These are phyloP conservation scores for Schizophyllum amplum DNA, from an alignment of 1,284 basidiomycete species.

Conservation along the genomic window DNA sequence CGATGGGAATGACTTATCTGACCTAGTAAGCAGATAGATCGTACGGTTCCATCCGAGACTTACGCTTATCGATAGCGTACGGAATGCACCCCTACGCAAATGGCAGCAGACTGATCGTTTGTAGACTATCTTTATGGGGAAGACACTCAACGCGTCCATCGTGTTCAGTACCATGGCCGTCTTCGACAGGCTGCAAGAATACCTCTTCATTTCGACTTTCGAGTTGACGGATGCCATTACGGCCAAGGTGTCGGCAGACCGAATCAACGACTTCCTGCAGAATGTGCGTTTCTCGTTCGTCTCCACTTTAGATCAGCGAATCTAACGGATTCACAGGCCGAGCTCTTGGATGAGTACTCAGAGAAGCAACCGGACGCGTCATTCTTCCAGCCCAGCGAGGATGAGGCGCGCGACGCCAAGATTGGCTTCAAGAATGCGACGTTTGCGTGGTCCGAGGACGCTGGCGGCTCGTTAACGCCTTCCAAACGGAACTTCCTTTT, in stretches of 20 bases:
- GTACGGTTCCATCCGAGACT: not conserved
- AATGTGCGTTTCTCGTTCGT: conserved; percentile 13
- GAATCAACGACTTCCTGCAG: conserved; percentile 30
- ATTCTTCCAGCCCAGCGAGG: not conserved
- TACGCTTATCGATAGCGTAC: conserved; percentile 1
- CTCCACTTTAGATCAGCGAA: not conserved
- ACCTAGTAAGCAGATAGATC: conserved; percentile 23
- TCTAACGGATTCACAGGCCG: conserved; percentile 21
- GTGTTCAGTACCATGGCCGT: conserved; percentile 19
- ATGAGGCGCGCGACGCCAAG: not conserved
- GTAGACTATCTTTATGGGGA: conserved; percentile 29
- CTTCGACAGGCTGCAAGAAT: conserved; percentile 15
- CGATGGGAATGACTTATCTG: conserved; percentile 49
- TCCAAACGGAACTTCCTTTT: conserved; percentile 8
- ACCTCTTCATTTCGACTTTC: conserved; percentile 10
- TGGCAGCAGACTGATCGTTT: not conserved
- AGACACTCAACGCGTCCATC: conserved; percentile 18
- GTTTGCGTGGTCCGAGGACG: conserved; percentile 11
- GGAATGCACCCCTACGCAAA: not conserved
- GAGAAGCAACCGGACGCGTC: not conserved
- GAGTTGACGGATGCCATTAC: conserved; percentile 6
- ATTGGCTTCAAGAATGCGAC: conserved; percentile 13
- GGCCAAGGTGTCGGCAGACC: conserved; percentile 16
- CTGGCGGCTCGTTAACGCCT: conserved; percentile 7
- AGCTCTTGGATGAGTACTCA: conserved; percentile 29